Percentiles rank a stretch among this genome's conserved stretches.
phyloP scores from a whole-genome alignment of 2,329 filamentous ascomycete species.

The Aspergillus luchuensis region DNA sequence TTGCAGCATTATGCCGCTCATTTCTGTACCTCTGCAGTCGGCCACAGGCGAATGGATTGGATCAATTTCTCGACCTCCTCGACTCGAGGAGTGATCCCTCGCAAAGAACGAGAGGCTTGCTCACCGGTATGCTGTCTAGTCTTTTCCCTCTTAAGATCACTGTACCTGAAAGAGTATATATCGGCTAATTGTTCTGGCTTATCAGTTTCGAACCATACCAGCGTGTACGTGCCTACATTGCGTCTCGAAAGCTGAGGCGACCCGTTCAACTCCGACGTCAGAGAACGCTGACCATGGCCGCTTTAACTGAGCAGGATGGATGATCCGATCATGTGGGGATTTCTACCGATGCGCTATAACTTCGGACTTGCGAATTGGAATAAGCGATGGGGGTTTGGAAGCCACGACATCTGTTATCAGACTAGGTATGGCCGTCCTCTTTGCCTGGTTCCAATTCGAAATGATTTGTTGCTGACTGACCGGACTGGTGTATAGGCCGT shows the following conservation, averaged over 20 bases:
- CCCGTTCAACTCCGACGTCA: slow-evolving; percentile 17
- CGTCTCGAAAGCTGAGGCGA: slow-evolving; percentile 19
- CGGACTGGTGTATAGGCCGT: slow-evolving; percentile 50
- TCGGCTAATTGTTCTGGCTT: not conserved
- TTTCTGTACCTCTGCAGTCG: slow-evolving; percentile 76
- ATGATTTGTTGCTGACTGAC: not conserved
- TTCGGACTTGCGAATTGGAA: slow-evolving; percentile 67
- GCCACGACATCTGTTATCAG: slow-evolving; percentile 93
- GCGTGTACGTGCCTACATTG: slow-evolving; percentile 68
- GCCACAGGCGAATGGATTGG: slow-evolving; percentile 75
- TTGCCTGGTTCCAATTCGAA: not conserved
- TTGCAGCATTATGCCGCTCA: slow-evolving; percentile 68
- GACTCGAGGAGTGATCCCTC: slow-evolving; percentile 70
- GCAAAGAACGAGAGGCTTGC: slow-evolving; percentile 70
- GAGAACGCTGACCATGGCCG: slow-evolving; percentile 31
- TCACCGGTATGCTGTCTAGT: slow-evolving; percentile 67
- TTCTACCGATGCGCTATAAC: slow-evolving; percentile 73
- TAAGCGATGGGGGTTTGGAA: slow-evolving; percentile 84
- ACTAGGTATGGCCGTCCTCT: slow-evolving; percentile 62
- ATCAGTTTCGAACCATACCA: slow-evolving; percentile 82
- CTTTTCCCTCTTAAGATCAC: not conserved
- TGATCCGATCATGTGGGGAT: slow-evolving; percentile 92
- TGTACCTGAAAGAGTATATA: too few species aligned
- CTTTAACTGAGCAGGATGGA: slow-evolving; percentile 66
- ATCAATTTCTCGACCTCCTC: slow-evolving; percentile 72